phyloP scores from a whole-genome alignment of 345 rosid species.

The Toxicodendron radicans region DNA sequence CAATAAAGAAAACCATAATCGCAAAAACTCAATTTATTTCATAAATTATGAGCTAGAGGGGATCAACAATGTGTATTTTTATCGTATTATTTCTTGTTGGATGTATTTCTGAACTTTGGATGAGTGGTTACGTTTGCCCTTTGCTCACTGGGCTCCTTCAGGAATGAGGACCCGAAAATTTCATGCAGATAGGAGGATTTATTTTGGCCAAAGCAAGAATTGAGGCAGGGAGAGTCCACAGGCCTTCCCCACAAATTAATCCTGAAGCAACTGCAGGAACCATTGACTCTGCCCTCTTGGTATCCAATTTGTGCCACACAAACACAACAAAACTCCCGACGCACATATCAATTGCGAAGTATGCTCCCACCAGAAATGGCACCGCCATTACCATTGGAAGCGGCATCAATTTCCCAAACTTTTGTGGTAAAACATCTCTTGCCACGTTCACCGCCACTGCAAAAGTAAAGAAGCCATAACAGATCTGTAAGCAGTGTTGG shows the following conservation, averaged over 20 bases:
- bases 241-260: slow-evolving; percentile 87
- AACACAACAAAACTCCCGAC: slow-evolving; percentile 73
- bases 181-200: slow-evolving; percentile 89
- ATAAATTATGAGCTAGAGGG: background rate
- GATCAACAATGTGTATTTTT: background rate
- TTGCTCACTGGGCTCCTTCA: no score
- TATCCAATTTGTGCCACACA: slow-evolving; percentile 55
- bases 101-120: no score
- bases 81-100: background rate
- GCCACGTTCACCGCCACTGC: slow-evolving; percentile 64
- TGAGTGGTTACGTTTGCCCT: no score
- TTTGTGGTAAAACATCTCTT: slow-evolving; percentile 59
- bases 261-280: slow-evolving; percentile 92
- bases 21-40: background rate
- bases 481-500: slow-evolving; percentile 55
- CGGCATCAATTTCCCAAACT: slow-evolving; percentile 78
- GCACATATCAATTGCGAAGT: slow-evolving; percentile 89
- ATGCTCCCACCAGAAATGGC: slow-evolving; percentile 87
- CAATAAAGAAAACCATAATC: background rate
- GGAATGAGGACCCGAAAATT: slow-evolving; percentile 33
- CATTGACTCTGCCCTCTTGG: slow-evolving; percentile 67
- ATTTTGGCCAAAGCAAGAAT: slow-evolving; percentile 80
- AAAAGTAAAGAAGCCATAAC: slow-evolving; percentile 74
- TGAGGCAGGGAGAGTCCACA: slow-evolving; percentile 86
- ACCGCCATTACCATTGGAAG: slow-evolving; percentile 89